phyloP scores from a whole-genome alignment of 345 rosid genomes.

The Arabis hirsuta region DNA sequence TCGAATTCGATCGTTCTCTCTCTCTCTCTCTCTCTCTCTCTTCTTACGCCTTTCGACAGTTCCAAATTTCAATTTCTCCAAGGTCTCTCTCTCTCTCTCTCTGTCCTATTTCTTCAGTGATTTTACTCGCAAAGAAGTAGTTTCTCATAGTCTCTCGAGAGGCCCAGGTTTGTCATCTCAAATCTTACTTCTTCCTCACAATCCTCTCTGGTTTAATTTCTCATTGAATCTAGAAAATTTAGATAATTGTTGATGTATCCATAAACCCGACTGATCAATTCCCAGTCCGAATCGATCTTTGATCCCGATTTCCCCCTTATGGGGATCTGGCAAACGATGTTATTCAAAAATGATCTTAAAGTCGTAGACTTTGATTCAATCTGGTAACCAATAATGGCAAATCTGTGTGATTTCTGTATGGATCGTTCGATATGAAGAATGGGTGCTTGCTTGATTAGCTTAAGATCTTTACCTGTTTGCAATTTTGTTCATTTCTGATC shows the following conservation, averaged over 20 bases:
- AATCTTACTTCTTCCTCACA: conserved; percentile 28
- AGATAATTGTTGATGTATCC: background rate
- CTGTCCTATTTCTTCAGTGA: conserved; percentile 24
- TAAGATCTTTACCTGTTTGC: background rate
- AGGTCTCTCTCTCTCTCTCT: conserved; percentile 4
- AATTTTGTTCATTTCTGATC: conserved; percentile 4
- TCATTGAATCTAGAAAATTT: conserved; percentile 34
- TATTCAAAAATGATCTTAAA: background rate
- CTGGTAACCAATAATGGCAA: background rate
- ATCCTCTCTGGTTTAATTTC: conserved; percentile 17
- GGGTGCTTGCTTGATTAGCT: conserved; percentile 11
- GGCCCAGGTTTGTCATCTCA: conserved; percentile 35
- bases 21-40: background rate
- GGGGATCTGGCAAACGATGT: conserved; percentile 23
- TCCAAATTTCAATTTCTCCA: conserved; percentile 19
- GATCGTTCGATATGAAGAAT: conserved; percentile 24
- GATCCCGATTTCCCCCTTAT: conserved; percentile 29
- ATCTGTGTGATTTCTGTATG: conserved; percentile 18
- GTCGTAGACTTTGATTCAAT: conserved; percentile 25
- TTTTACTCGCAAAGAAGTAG: conserved; percentile 17
- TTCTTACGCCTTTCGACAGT: too few relatives aligned
- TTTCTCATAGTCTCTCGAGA: conserved; percentile 19
- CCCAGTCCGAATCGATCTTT: background rate
- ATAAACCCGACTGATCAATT: conserved; percentile 4
- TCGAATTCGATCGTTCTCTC: conserved; percentile 37